These are phyloP conservation scores for Hymenoscyphus scutula DNA, from an alignment of 2,329 filamentous ascomycete species.

Conservation along the genomic window DNA sequence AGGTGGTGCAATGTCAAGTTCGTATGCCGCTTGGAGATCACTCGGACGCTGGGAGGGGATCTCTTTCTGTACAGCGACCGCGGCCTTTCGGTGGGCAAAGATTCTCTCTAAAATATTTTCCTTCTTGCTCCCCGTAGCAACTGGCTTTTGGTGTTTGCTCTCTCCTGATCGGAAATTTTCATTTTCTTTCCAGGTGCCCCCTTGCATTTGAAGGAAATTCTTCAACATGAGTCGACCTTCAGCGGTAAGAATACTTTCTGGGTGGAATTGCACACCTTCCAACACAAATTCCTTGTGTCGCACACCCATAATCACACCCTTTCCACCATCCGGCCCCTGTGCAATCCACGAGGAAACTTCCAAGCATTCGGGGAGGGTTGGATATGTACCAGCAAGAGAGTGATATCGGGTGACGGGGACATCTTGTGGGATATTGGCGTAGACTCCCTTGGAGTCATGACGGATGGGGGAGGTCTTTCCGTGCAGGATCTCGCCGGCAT, in stretches of 20 bases:
- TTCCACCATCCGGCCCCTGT: conserved; percentile 68
- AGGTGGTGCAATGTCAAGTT: conserved; percentile 80
- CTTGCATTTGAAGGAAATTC: conserved; percentile 85
- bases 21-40: conserved; percentile 84
- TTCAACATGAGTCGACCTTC: conserved; percentile 85
- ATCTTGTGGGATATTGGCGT: conserved; percentile 73
- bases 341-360: conserved; percentile 90
- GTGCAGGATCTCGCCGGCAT: conserved; percentile 93
- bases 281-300: conserved; percentile 86
- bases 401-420: conserved; percentile 94
- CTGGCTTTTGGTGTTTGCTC: conserved; percentile 28
- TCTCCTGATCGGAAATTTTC: conserved; percentile 51
- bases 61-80: conserved; percentile 76
- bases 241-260: conserved; percentile 92
- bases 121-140: conserved; percentile 44
- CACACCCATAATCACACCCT: conserved; percentile 93
- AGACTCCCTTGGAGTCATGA: conserved; percentile 91
- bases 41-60: conserved; percentile 79
- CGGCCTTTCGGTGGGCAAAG: conserved; percentile 74
- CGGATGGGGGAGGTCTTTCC: conserved; percentile 91
- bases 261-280: conserved; percentile 98
- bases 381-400: conserved; percentile 87
- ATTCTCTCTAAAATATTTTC: conserved; percentile 88
- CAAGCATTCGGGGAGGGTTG: conserved; percentile 79
- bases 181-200: conserved; percentile 89